These are phyloP conservation scores for Letharia columbiana DNA, from an alignment of 495 filamentous ascomycete species.

Conservation along the genomic window DNA sequence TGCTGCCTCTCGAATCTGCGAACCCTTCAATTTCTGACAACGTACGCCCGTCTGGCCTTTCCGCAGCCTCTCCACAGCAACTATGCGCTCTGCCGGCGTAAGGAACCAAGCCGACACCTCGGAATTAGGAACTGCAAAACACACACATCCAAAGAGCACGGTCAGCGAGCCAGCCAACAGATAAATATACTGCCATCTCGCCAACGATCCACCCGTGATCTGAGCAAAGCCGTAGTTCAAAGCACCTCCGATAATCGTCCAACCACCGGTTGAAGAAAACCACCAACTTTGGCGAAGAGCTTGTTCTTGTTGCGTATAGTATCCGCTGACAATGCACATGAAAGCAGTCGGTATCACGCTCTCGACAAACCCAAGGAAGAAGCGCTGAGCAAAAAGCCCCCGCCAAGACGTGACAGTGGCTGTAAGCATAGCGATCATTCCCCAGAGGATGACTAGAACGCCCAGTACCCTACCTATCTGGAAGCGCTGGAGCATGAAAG, in stretches of 20 bases:
- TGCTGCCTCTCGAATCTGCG: conserved; percentile 42
- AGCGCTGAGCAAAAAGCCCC: conserved; percentile 60
- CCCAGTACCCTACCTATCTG: conserved; percentile 53
- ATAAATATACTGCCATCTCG: conserved; percentile 62
- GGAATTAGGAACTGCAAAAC: conserved; percentile 47
- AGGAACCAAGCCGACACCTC: conserved; percentile 48
- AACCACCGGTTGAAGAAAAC: conserved; percentile 58
- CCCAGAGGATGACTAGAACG: conserved; percentile 57
- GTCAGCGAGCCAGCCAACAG: conserved; percentile 56
- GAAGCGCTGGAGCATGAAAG: conserved; percentile 58
- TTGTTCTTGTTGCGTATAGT: conserved; percentile 62
- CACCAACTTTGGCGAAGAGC: conserved; percentile 59
- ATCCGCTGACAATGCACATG: conserved; percentile 55
- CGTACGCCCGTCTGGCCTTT: conserved; percentile 45
- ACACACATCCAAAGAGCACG: conserved; percentile 55
- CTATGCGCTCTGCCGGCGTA: conserved; percentile 40
- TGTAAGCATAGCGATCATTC: conserved; percentile 56
- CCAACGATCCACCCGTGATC: conserved; percentile 46
- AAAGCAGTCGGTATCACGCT: conserved; percentile 60
- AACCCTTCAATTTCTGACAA: conserved; percentile 43
- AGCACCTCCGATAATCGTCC: conserved; percentile 58
- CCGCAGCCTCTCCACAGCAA: conserved; percentile 46
- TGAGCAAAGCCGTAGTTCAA: conserved; percentile 65
- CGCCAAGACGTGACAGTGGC: conserved; percentile 55
- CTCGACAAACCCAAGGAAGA: conserved; percentile 64